Percentiles rank a stretch among this genome's conserved stretches.
phyloP scores from a whole-genome alignment of 2,329 filamentous ascomycete genomes.

The Cladosporium sp. region DNA sequence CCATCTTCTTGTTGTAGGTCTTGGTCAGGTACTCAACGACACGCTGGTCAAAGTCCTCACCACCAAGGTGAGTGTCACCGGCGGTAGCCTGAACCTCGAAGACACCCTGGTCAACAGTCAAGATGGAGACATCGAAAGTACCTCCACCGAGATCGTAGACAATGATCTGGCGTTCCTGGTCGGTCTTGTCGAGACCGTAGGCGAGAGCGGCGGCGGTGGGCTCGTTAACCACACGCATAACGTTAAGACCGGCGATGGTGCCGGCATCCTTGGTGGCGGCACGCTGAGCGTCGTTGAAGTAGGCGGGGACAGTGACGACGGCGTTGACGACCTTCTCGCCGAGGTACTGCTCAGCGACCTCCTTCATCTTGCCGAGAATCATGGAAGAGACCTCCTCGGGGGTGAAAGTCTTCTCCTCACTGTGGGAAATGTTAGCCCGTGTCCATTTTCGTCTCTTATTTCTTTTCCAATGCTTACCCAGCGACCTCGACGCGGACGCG shows the following conservation, averaged over 20 bases:
- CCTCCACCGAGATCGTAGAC: slow-evolving; percentile 98
- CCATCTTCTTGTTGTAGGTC: slow-evolving; percentile 98
- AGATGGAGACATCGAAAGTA: slow-evolving; percentile 97
- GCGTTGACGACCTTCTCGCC: slow-evolving; percentile 91
- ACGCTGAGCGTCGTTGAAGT: slow-evolving; percentile 98
- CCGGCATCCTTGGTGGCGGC: slow-evolving; percentile 98
- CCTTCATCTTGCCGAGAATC: slow-evolving; percentile 88
- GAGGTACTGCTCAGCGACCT: slow-evolving; percentile 91
- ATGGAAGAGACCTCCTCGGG: slow-evolving; percentile 80
- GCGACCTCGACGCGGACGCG: slow-evolving; percentile 72
- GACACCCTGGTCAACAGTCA: slow-evolving; percentile 96
- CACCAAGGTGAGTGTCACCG: slow-evolving; percentile 96
- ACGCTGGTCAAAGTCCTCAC: slow-evolving; percentile 98
- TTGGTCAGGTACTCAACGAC: slow-evolving; percentile 96
- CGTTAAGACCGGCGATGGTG: slow-evolving; percentile 93
- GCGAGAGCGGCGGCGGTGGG: slow-evolving; percentile 93
- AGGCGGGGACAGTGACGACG: slow-evolving; percentile 94
- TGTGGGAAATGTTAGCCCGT: slow-evolving; percentile 24
- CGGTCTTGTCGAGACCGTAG: slow-evolving; percentile 92
- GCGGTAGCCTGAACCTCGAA: slow-evolving; percentile 99
- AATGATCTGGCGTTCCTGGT: slow-evolving; percentile 82
- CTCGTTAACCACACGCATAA: slow-evolving; percentile 97
- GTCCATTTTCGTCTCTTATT: not conserved
- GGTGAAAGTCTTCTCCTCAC: slow-evolving; percentile 68
- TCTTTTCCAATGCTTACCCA: slow-evolving; percentile 42